phyloP scores from a whole-genome alignment of 345 rosid genomes.

The Diplotaxis tenuifolia region DNA sequence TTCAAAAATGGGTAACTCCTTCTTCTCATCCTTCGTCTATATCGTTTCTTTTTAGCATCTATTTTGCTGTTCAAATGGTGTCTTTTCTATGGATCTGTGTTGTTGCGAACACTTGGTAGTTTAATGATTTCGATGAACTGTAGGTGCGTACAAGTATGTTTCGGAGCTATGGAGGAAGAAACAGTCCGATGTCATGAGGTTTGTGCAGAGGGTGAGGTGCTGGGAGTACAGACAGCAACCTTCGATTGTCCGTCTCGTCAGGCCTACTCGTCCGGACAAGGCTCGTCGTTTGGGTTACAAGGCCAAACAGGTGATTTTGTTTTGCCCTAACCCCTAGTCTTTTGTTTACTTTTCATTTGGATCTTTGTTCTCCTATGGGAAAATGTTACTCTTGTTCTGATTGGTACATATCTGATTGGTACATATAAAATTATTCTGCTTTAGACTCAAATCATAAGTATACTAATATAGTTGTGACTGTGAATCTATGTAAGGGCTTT shows the following conservation, averaged over 20 bases:
- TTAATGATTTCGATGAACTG: not conserved
- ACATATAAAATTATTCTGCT: not conserved
- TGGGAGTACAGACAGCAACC: slow-evolving; percentile 99
- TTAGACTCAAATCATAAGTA: not conserved
- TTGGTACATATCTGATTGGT: not conserved
- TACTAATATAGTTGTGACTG: not conserved
- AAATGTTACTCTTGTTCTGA: not conserved
- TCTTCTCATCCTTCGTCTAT: slow-evolving; percentile 8
- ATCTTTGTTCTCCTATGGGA: not conserved
- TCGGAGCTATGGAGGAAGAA: slow-evolving; percentile 99
- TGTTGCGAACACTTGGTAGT: not conserved
- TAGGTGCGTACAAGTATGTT: slow-evolving; percentile 95
- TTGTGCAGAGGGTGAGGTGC: slow-evolving; percentile 94
- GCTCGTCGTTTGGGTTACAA: slow-evolving; percentile 95
- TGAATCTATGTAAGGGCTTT: slow-evolving; percentile 50
- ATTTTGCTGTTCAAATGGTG: not conserved
- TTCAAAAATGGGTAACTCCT: slow-evolving; percentile 28
- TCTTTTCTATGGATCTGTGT: slow-evolving; percentile 11
- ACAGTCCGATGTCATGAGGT: slow-evolving; percentile 98
- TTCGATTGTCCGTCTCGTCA: slow-evolving; percentile 82
- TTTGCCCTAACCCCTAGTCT: not conserved
- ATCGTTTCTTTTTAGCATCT: not conserved
- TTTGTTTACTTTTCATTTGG: not conserved
- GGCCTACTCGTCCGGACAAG: slow-evolving; percentile 95
- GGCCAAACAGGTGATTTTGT: slow-evolving; percentile 79